A percentile compares a stretch with the other conserved stretches of the same genome.
phyloP scores from a whole-genome alignment of 495 filamentous ascomycete genomes.

The Pseudevernia furfuracea region DNA sequence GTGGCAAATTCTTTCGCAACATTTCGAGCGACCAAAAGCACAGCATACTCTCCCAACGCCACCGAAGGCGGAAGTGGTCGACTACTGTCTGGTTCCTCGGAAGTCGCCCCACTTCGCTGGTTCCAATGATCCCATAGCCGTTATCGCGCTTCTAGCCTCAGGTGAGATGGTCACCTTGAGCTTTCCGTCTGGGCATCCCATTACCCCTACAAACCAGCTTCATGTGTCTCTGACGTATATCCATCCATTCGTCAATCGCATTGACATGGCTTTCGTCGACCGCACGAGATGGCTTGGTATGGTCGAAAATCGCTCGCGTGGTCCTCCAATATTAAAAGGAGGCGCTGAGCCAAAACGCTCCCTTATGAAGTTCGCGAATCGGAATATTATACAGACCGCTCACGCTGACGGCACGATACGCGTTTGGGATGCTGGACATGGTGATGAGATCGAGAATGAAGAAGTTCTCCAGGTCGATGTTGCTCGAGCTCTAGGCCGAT shows the following conservation, averaged over 20 bases:
- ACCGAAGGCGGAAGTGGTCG: conserved; percentile 65
- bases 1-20: conserved; percentile 69
- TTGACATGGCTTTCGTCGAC: conserved; percentile 58
- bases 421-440: conserved; percentile 84
- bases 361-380: conserved; percentile 65
- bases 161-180: conserved; percentile 83
- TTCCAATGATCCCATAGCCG: conserved; percentile 78
- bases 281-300: conserved; percentile 84
- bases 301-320: conserved; percentile 63
- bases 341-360: conserved; percentile 60
- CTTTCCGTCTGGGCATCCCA: conserved; percentile 84
- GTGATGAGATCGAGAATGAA: conserved; percentile 86
- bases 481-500: conserved; percentile 69
- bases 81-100: conserved; percentile 77
- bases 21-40: conserved; percentile 65
- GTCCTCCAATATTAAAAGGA: conserved; percentile 66
- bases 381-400: conserved; percentile 72
- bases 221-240: conserved; percentile 75
- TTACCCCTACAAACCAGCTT: conserved; percentile 83
- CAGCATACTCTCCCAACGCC: conserved; percentile 68
- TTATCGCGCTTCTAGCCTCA: conserved; percentile 69
- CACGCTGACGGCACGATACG: conserved; percentile 83
- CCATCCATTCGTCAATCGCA: conserved; percentile 75
- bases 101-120: conserved; percentile 77
- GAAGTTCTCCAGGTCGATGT: conserved; percentile 77